Conservation (phyloP, 1,284 basidiomycete genomes). For the Apiotrichum siamense region DNA sequence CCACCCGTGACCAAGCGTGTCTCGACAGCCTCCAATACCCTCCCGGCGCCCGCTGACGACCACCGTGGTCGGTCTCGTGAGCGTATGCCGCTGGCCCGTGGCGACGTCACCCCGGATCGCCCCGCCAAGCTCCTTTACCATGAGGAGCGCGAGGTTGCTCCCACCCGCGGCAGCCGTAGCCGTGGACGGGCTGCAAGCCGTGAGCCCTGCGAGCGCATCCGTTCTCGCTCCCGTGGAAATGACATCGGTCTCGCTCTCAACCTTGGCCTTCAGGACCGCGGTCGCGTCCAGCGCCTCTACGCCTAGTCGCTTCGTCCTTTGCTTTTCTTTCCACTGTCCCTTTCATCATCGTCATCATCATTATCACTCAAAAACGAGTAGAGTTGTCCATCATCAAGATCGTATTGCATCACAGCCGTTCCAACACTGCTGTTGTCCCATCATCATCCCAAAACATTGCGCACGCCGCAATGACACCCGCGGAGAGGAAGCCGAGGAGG, state of each 20-base stretch:
- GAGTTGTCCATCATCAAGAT: no score
- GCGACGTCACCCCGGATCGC: slow-evolving; percentile 15
- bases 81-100: slow-evolving; percentile 17
- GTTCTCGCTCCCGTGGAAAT: slow-evolving; percentile 4
- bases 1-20: slow-evolving; percentile 6
- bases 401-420: no score
- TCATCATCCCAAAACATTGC: no score
- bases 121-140: slow-evolving; percentile 22
- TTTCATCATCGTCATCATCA: background rate
- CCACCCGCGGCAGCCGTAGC: slow-evolving; percentile 23
- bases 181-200: slow-evolving; percentile 18
- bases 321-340: background rate
- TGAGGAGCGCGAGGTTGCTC: slow-evolving; percentile 38
- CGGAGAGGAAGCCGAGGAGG: no score
- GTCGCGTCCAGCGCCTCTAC: slow-evolving; percentile 6
- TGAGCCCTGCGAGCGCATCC: slow-evolving; percentile 7
- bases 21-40: background rate
- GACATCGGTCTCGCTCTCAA: slow-evolving; percentile 10
- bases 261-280: slow-evolving; percentile 5
- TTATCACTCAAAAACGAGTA: no score
- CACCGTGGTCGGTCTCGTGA: slow-evolving; percentile 34
- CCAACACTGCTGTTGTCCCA: no score
- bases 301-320: background rate
- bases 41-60: background rate
- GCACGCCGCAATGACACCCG: no score